Evolutionary conservation across 495 filamentous ascomycete genomes (phyloP).

Genomic region (Neurospora tetrasperma): DNA sequence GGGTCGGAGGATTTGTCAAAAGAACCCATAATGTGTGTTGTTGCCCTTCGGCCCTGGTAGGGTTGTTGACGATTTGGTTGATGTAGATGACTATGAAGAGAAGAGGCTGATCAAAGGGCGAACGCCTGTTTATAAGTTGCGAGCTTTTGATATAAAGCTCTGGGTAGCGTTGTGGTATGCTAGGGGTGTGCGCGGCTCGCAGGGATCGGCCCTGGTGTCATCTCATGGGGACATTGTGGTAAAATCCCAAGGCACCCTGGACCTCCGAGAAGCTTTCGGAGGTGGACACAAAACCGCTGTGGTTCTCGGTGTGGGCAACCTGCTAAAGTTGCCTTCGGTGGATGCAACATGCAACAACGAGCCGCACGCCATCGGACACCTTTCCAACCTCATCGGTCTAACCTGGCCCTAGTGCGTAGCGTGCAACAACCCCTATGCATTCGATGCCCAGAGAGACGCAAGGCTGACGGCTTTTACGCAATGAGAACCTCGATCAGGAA

Average conservation of each 20-base stretch:
- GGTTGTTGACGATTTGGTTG: not conserved
- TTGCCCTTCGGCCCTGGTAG: not conserved
- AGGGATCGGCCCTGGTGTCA: not conserved
- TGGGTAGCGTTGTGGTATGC: not conserved
- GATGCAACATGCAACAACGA: not conserved
- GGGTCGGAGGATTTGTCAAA: constrained; percentile 8
- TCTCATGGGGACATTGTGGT: not conserved
- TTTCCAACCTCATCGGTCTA: not conserved
- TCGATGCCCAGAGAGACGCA: not conserved
- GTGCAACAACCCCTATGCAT: not conserved
- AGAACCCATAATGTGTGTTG: constrained; percentile 8
- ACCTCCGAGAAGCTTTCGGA: not conserved
- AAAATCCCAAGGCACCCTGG: not conserved
- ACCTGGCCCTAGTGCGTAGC: not conserved
- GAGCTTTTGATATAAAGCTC: not conserved
- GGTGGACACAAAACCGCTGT: not conserved
- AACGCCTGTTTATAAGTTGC: constrained; percentile 3
- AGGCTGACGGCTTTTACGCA: not conserved
- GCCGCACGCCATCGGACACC: not conserved
- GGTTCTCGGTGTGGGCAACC: not conserved
- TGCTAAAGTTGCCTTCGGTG: not conserved
- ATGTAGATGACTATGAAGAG: not conserved
- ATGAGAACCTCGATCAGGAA: not conserved
- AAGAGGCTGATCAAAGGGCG: not conserved
- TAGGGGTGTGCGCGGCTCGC: not conserved